Evolutionary conservation across 306 rosid genomes (phyloP).

Genomic region (Cucumis cinereus): DNA sequence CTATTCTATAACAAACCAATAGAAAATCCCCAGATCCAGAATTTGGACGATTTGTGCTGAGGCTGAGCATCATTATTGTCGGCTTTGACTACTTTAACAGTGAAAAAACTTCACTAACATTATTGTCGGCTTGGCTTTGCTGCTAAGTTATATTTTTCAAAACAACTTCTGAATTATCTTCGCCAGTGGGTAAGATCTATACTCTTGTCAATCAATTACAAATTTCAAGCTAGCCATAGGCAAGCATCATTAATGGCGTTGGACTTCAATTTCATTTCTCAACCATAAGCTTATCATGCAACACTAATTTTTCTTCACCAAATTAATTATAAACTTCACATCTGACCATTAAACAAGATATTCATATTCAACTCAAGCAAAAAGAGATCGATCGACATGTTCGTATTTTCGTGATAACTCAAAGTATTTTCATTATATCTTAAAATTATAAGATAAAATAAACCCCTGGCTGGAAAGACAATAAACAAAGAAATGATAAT

Average conservation of each 20-base stretch:
- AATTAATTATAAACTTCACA: not conserved
- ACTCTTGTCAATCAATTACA: not conserved
- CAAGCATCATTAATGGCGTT: not conserved
- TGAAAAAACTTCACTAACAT: not conserved
- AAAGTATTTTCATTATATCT: not conserved
- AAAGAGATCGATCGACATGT: not conserved
- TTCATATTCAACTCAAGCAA: not conserved
- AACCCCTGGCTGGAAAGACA: not conserved
- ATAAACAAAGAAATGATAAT: slow-evolving; percentile 1
- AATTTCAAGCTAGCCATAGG: not conserved
- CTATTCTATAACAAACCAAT: not conserved
- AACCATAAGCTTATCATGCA: not conserved
- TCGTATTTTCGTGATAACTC: not conserved
- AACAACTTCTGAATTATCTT: not conserved
- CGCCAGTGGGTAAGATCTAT: not conserved
- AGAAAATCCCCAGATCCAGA: not conserved
- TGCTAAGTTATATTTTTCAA: not conserved
- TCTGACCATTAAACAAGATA: not conserved
- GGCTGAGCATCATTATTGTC: not conserved
- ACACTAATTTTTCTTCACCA: not conserved
- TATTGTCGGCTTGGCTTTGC: slow-evolving; percentile 3
- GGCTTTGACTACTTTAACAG: not conserved
- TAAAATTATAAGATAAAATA: not conserved
- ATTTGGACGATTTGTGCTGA: not conserved
- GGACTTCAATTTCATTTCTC: not conserved